Evolutionary conservation across 1,139 yeast species (phyloP), one percentile per base, ranked within the genome.

Genomic region (Debaryomyces nepalensis): DNA sequence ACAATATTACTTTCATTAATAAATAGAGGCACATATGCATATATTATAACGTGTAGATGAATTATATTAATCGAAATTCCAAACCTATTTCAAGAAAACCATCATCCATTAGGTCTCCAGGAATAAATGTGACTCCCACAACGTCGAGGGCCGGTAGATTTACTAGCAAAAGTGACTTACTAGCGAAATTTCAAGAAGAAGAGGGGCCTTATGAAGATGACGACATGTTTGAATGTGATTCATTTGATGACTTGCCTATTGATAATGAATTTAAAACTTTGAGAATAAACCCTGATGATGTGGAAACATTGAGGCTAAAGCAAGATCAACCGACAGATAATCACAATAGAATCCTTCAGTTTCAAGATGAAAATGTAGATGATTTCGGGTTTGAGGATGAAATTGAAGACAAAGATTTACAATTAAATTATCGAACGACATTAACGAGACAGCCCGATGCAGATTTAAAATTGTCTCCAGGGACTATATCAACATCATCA

Each of bases 261-360:
- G 59, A 53, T 7, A 55, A 52, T 21, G 65, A 61, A 26, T 62
- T 63, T 50, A 52, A 58, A 33, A 62, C 68, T 7, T 47, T 63
- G 26, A 55, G 56, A 18, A 42, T 63, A 18, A 53, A 51, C 26
- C 30, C 46, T 6, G 40, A 43, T 22, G 61, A 52, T 16, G 35
- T 50, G 15, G 55, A 55, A 29, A 52, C 56, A 2, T 39, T 57
- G 36, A 52, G 41, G 15, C 11, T 31, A 19, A 33, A 20, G 14
- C 11, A 32, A 9, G 33, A 36, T 5, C 26, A 20, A 3, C n/a
- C 30, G 12, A 6, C 22, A 15, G 24, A 23, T 24, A 23, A 24
- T 34, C 11, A 31, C 11, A 34, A 34, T 23, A 16, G 18, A 18
- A 34, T 34, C 8, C 37, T 16, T 16, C 27, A 34, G n/a, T 34